These are phyloP conservation scores for Lachnum nothofagi DNA, from an alignment of 2,329 filamentous ascomycete species.

Conservation along the genomic window DNA sequence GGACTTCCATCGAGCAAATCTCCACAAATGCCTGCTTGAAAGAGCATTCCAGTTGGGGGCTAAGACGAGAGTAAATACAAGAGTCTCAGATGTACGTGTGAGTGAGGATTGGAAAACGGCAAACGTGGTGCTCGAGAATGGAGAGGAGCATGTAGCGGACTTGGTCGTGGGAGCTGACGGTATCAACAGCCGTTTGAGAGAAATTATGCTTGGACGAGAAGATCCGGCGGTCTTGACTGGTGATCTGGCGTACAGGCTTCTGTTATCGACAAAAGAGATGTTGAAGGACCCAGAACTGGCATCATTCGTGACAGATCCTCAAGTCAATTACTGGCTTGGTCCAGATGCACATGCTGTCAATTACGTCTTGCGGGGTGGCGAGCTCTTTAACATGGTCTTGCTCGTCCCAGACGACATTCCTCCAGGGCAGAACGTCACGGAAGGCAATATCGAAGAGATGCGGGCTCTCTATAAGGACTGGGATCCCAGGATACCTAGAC, in stretches of 20 bases:
- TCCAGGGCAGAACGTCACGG: slow-evolving; percentile 34
- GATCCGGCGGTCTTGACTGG: slow-evolving; percentile 45
- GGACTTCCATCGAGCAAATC: slow-evolving; percentile 44
- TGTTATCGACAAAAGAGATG: slow-evolving; percentile 41
- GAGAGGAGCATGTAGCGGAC: slow-evolving; percentile 31
- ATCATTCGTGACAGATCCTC: slow-evolving; percentile 35
- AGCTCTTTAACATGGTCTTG: slow-evolving; percentile 43
- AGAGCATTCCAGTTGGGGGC: slow-evolving; percentile 38
- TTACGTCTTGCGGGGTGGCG: slow-evolving; percentile 42
- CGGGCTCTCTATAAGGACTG: slow-evolving; percentile 39
- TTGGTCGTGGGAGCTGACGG: slow-evolving; percentile 40
- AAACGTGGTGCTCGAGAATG: slow-evolving; percentile 27
- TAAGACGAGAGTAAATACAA: slow-evolving; percentile 36
- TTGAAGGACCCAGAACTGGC: slow-evolving; percentile 38
- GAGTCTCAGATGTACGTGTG: slow-evolving; percentile 34
- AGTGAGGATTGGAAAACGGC: slow-evolving; percentile 17
- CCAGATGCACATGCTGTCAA: slow-evolving; percentile 46
- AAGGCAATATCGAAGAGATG: slow-evolving; percentile 40
- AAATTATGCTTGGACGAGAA: slow-evolving; percentile 37
- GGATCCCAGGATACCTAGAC: slow-evolving; percentile 47
- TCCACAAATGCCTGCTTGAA: slow-evolving; percentile 40
- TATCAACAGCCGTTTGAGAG: slow-evolving; percentile 37
- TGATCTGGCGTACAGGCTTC: slow-evolving; percentile 41
- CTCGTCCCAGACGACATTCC: slow-evolving; percentile 36
- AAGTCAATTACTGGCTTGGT: slow-evolving; percentile 44